A percentile compares a stretch with the other conserved stretches of the same genome.
phyloP scores from a whole-genome alignment of 1,284 basidiomycete genomes.

The Prillingera fragicola region DNA sequence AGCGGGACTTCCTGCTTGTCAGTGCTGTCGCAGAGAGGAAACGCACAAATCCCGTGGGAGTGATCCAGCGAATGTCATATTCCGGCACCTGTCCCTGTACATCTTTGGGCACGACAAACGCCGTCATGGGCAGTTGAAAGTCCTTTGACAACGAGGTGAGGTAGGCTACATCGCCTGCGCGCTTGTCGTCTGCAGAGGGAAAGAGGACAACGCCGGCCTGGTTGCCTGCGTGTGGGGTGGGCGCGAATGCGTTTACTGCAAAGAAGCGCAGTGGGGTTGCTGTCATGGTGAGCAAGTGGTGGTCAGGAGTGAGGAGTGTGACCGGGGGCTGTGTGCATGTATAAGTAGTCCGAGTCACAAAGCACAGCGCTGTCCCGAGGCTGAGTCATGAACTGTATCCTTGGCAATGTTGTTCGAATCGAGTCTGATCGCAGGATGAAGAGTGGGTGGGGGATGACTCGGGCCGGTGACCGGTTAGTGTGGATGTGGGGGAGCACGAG shows the following conservation, averaged over 20 bases:
- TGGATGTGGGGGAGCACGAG: no score
- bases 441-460: no score
- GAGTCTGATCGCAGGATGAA: no score
- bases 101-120: conserved; percentile 16
- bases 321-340: no score
- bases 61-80: conserved; percentile 31
- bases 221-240: conserved; percentile 26
- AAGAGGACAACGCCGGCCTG: conserved; percentile 35
- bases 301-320: no score
- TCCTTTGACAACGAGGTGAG: conserved; percentile 21
- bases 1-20: conserved; percentile 24
- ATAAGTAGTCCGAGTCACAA: no score
- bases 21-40: not conserved
- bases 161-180: conserved; percentile 19
- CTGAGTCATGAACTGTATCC: no score
- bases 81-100: conserved; percentile 5
- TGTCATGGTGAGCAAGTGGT: not conserved
- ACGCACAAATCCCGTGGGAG: conserved; percentile 22
- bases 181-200: conserved; percentile 8
- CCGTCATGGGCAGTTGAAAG: conserved; percentile 30
- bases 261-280: conserved; percentile 13
- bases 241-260: conserved; percentile 30
- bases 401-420: no score
- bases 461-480: no score
- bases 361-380: no score